These are phyloP conservation scores for Hymenoscyphus linearis DNA, from an alignment of 2,329 filamentous ascomycete genomes.

Conservation along the genomic window DNA sequence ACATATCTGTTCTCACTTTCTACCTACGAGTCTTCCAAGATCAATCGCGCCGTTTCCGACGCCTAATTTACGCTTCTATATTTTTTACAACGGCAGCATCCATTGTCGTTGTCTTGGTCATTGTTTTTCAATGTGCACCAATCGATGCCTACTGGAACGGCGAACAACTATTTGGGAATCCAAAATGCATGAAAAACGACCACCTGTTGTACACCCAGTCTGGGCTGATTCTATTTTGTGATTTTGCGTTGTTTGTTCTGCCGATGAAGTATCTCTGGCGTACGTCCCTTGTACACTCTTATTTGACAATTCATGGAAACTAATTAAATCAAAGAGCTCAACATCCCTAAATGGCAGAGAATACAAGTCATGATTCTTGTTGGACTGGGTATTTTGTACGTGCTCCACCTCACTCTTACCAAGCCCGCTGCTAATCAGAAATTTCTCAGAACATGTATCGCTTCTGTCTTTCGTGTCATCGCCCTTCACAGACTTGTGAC, in stretches of 20 bases:
- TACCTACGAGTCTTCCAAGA: constrained; percentile 8
- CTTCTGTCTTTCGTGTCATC: background rate
- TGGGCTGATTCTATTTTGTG: background rate
- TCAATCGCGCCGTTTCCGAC: constrained; percentile 4
- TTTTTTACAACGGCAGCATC: background rate
- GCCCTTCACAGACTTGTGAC: background rate
- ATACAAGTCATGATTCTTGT: constrained; percentile 6
- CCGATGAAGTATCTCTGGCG: constrained; percentile 8
- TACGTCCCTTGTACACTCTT: background rate
- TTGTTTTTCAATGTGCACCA: constrained; percentile 6
- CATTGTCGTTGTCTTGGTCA: background rate
- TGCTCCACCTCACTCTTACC: background rate
- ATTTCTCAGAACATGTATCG: constrained; percentile 1
- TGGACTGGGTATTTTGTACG: constrained; percentile 4
- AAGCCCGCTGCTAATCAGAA: background rate
- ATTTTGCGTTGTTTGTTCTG: constrained; percentile 1
- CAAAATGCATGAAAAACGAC: background rate
- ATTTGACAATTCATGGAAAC: background rate
- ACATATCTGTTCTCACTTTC: constrained; percentile 7
- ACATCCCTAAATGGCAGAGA: constrained; percentile 1
- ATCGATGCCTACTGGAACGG: background rate
- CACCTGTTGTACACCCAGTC: background rate
- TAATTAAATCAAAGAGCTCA: background rate
- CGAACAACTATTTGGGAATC: too few species aligned
- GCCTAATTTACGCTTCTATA: constrained; percentile 1